phyloP scores from a whole-genome alignment of 2,329 filamentous ascomycete species.

The Cordyceps cateniannulata region DNA sequence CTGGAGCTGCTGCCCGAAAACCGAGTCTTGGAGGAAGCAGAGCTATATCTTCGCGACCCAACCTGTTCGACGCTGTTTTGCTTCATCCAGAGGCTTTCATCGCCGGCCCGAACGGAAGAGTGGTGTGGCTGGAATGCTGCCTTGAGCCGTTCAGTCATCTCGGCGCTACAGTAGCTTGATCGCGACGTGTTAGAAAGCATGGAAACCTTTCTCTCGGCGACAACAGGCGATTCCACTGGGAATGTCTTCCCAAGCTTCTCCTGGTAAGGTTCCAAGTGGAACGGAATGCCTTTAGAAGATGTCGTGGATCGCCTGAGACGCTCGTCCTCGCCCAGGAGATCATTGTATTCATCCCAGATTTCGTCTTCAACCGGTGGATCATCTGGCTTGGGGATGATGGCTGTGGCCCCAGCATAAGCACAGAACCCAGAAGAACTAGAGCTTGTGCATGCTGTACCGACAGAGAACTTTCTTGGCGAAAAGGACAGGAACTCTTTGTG shows the following conservation, averaged over 20 bases:
- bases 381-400: conserved; percentile 55
- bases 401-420: conserved; percentile 51
- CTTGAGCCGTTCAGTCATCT: conserved; percentile 47
- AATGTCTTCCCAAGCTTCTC: conserved; percentile 29
- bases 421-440: conserved; percentile 62
- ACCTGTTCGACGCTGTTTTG: background rate
- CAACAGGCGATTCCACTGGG: conserved; percentile 41
- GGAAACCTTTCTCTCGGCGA: conserved; percentile 25
- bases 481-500: conserved; percentile 66
- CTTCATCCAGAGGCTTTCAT: conserved; percentile 27
- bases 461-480: conserved; percentile 65
- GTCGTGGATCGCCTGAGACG: conserved; percentile 44
- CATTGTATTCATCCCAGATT: conserved; percentile 91
- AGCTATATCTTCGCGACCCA: conserved; percentile 22
- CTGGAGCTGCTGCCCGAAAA: conserved; percentile 40
- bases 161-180: conserved; percentile 48
- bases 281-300: conserved; percentile 50
- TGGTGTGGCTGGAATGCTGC: conserved; percentile 41
- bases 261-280: conserved; percentile 47
- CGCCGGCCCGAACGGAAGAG: conserved; percentile 37
- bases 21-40: conserved; percentile 28
- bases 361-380: conserved; percentile 72
- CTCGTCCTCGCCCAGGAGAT: conserved; percentile 64
- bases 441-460: conserved; percentile 40
- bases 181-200: conserved; percentile 29